Evolutionary conservation across 148 eudicot genomes (phyloP).

Genomic region (Euryodendron excelsum): DNA sequence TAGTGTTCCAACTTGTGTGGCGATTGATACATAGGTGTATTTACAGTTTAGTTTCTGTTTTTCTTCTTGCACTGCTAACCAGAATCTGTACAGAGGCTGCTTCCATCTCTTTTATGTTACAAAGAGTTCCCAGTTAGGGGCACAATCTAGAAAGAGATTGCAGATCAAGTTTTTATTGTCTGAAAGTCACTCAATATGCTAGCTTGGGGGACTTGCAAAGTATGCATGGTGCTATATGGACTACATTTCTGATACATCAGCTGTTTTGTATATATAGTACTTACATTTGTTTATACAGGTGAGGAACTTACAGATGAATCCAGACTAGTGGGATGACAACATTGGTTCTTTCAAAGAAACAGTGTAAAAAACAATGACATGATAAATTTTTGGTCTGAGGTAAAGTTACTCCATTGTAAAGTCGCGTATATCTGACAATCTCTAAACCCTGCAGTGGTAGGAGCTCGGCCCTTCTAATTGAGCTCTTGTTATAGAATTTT

Average conservation of each 20-base stretch:
- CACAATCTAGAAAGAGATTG: not conserved
- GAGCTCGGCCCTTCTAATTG: no score
- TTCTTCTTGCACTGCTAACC: constrained; percentile 13
- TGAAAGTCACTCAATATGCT: not conserved
- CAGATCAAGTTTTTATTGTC: constrained; percentile 1
- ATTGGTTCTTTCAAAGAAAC: not conserved
- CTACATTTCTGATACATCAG: not conserved
- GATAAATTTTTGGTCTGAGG: no score
- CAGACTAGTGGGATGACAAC: no score
- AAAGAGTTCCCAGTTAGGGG: constrained; percentile 8
- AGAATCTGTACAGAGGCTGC: constrained; percentile 23
- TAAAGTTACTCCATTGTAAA: no score
- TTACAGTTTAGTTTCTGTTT: constrained; percentile 4
- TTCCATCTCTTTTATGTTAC: constrained; percentile 14
- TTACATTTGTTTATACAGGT: not conserved
- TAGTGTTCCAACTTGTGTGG: not conserved
- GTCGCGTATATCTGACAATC: no score
- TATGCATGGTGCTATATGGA: not conserved
- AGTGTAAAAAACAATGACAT: not conserved
- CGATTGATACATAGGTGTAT: not conserved
- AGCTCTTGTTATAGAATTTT: no score
- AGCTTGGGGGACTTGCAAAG: not conserved
- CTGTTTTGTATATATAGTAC: no score
- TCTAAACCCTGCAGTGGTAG: no score
- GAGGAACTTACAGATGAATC: not conserved